Evolutionary conservation across 495 filamentous ascomycete species (phyloP), one percentile per base, ranked within the genome.

Genomic region (Lophium mytilinum): DNA sequence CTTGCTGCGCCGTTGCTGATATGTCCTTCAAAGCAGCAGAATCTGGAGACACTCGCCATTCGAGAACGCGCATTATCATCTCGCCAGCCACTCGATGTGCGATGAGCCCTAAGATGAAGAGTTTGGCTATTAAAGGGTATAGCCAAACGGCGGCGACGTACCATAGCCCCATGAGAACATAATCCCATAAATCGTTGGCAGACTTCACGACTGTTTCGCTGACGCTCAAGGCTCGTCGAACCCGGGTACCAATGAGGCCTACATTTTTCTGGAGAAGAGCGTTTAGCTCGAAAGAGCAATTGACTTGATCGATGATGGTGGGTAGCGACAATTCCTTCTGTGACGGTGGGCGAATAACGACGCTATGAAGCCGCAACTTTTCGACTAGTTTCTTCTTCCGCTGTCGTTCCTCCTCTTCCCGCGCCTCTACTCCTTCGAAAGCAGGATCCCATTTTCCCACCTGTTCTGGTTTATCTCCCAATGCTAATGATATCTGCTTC

Each of bases 1-100:
- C 85, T 69, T 99, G 93, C 68, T 97, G 93, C n/a, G 93, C 94
- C 1, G 92, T 96, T 11, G 93, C 93, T 37, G 90, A 96, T 12
- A 96, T 83, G 69, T 99, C 93, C 64, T 96, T 97, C 54, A 97
- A 70, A 14, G 94, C 93, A 36, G 88, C 85, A 48, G 86, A 84
- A 56, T 86, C 82, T 4, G 89, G 88, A 37, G 82, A 47, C 4
- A 58, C 80, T 39, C 94, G 82, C 89, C 90, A 97, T 67, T 97
- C 93, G 42, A 97, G 75, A 35, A 96, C 67, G 24, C 79, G 79
- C 17, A 99, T 70, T 11, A 96, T 75, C 15, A 86, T 69, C 67
- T 99, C 92, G 11, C 89, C 94, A 35, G 85, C 75, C 21, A 88
- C 72, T 11, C 93, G 85, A 68, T 95, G 89, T n/a, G 81, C 79